Evolutionary conservation across 176 grass and related monocot genomes (phyloP).

Genomic region (Stipa capillata): DNA sequence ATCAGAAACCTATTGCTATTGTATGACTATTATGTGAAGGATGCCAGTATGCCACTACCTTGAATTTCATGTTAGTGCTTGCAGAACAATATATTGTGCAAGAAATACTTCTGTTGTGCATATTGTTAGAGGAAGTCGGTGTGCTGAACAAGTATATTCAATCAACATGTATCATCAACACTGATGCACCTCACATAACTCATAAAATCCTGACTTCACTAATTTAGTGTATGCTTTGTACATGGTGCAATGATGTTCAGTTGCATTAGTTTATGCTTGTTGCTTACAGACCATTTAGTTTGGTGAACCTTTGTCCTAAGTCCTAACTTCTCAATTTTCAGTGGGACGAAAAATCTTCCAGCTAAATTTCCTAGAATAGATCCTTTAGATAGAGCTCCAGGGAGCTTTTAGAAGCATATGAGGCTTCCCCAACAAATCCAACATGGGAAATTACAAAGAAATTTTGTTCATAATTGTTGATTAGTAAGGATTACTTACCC

Average conservation of each 20-base stretch:
- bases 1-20: background rate
- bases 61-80: background rate
- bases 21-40: too few relatives aligned
- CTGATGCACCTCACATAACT: background rate
- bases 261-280: background rate
- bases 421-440: background rate
- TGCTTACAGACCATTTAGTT: background rate
- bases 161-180: too few relatives aligned
- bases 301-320: too few relatives aligned
- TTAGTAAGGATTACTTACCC: slow-evolving; percentile 33
- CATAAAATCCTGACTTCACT: background rate
- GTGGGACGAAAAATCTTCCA: too few relatives aligned
- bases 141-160: background rate
- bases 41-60: background rate
- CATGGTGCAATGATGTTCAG: background rate
- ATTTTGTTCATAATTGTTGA: background rate
- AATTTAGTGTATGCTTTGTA: background rate
- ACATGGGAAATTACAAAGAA: background rate
- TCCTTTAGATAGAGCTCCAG: background rate
- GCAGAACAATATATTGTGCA: background rate
- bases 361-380: too few relatives aligned
- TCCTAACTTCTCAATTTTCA: background rate
- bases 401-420: background rate
- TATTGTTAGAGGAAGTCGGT: background rate
- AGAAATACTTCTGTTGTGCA: background rate